These are phyloP conservation scores for Beauveria brongniartii DNA, from an alignment of 2,329 filamentous ascomycete species.

Conservation along the genomic window DNA sequence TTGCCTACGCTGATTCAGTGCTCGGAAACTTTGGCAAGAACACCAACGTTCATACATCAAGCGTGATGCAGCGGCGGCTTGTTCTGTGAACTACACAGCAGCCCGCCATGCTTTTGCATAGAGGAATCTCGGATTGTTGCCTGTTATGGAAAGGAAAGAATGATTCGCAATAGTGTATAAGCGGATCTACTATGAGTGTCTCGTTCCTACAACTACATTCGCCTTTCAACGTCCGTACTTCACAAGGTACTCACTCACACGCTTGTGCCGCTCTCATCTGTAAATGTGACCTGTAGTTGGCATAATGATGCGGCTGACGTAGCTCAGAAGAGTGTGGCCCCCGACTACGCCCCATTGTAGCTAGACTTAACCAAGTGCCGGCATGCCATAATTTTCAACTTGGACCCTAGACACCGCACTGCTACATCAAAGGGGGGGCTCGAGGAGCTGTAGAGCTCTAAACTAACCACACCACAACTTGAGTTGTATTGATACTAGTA, in stretches of 20 bases:
- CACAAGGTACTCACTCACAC: not conserved
- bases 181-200: not conserved
- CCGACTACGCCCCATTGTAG: not conserved
- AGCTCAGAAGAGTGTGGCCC: not conserved
- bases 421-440: not conserved
- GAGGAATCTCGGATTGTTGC: not conserved
- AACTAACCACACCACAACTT: too few relatives aligned
- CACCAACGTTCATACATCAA: not conserved
- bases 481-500: too few relatives aligned
- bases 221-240: not conserved
- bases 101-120: not conserved
- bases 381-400: not conserved
- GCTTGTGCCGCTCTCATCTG: not conserved
- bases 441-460: too few relatives aligned
- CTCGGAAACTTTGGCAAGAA: not conserved
- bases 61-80: not conserved
- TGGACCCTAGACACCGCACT: not conserved
- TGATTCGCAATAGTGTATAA: not conserved
- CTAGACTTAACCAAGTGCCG: not conserved
- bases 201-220: not conserved
- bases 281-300: not conserved
- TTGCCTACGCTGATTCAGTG: too few relatives aligned
- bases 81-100: not conserved
- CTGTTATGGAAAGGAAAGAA: not conserved
- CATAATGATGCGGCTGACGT: not conserved